Evolutionary conservation across 2,329 filamentous ascomycete species (phyloP), one percentile per base, ranked within the genome.

Genomic region (Alternaria hordeiaustralica): DNA sequence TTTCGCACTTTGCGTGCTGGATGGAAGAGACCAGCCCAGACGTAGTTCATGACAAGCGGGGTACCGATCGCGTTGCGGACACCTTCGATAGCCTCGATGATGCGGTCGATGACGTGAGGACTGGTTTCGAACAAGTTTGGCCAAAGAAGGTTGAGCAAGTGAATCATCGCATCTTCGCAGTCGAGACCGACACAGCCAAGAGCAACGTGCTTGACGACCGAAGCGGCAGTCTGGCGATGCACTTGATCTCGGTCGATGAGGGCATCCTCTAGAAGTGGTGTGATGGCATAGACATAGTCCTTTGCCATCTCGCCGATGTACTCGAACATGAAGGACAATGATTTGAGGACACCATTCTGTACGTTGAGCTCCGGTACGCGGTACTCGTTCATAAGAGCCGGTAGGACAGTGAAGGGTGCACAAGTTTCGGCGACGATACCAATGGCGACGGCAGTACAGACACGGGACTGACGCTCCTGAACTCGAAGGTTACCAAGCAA

Each of bases 291-390:
- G 77, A 99, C 96, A 79, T 99, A 99, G 81, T 99, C 96, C 83
- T 98, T 99, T 68, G 94, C 93, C 96, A 99, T 98, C 82, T 99
- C 96, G 67, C 96, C 96, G 79, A 99, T 99, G 82, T 99, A 99
- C 78, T 99, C 96, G 77, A 98, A 99, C 65, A 99, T 86, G 87
- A 99, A 99, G 7, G 93, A 96, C 57, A 99, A 87, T 6, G 94
- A 94, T 81, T 99, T 99, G 78, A 99, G 89, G 33, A 99, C 96
- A 83, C 96, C 96, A 73, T 99, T 99, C 80, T 99, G 96, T 25
- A 99, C 96, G 78, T 99, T 99, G 70, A 99, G 90, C 82, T 99
- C 96, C 0, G 96, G 96, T 9, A 99, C 96, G 58, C 96, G 92
- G 81, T 99, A 99, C 81, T 99, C 96, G 83, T 99, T 99, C 96